phyloP scores from a whole-genome alignment of 352 stramenopile genomes.

The Phytophthora lateralis region DNA sequence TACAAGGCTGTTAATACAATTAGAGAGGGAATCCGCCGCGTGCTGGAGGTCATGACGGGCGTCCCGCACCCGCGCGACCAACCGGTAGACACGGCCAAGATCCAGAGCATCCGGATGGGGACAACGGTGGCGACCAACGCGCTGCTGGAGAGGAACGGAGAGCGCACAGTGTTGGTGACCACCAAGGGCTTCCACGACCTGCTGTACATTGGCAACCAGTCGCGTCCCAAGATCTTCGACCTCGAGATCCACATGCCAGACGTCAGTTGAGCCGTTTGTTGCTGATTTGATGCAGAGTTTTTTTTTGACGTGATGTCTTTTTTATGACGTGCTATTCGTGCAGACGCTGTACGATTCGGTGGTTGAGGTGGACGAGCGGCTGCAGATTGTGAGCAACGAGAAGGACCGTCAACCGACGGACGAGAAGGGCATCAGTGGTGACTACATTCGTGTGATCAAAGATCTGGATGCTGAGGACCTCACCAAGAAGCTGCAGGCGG shows the following conservation, averaged over 20 bases:
- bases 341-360: conserved; percentile 97
- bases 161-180: conserved; percentile 94
- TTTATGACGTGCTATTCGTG: not conserved
- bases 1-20: conserved; percentile 7
- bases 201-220: conserved; percentile 98
- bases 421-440: conserved; percentile 86
- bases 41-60: conserved; percentile 94
- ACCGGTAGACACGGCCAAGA: conserved; percentile 88
- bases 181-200: conserved; percentile 97
- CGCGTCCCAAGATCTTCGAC: conserved; percentile 97
- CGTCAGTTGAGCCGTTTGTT: conserved; percentile 31
- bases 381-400: conserved; percentile 90
- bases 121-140: conserved; percentile 99
- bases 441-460: conserved; percentile 88
- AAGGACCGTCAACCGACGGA: conserved; percentile 59
- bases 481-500: conserved; percentile 77
- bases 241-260: conserved; percentile 93
- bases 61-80: conserved; percentile 82
- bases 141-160: conserved; percentile 96
- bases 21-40: conserved; percentile 92
- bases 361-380: conserved; percentile 97
- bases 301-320: conserved; percentile 6
- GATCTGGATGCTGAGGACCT: conserved; percentile 83
- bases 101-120: conserved; percentile 98
- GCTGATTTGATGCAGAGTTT: not conserved